Evolutionary conservation across 192 early-diverging fungal species (phyloP).

Genomic region (Backusella luteola): DNA sequence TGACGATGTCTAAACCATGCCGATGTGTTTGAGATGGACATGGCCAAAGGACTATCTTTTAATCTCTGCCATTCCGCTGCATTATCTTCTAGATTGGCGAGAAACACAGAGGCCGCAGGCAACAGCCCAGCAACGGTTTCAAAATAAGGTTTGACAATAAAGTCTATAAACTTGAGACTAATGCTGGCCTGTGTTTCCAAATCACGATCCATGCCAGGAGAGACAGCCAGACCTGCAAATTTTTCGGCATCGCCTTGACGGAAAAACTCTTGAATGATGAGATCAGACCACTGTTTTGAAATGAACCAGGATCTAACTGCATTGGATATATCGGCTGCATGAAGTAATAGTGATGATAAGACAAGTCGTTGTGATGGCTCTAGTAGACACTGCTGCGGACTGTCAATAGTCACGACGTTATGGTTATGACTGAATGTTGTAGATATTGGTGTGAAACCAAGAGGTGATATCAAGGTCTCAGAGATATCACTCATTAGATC

Average conservation of each 20-base stretch:
- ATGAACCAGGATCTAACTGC: slow-evolving; percentile 78
- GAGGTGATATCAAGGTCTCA: slow-evolving; percentile 50
- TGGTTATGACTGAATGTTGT: slow-evolving; percentile 12
- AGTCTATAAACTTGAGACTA: slow-evolving; percentile 77
- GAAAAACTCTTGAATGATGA: slow-evolving; percentile 86
- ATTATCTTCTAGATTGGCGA: slow-evolving; percentile 57
- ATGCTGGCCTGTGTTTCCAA: slow-evolving; percentile 70
- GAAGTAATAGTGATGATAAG: slow-evolving; percentile 67
- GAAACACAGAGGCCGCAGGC: slow-evolving; percentile 54
- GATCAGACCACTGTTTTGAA: slow-evolving; percentile 89
- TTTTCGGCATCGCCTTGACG: slow-evolving; percentile 87
- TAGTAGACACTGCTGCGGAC: background rate
- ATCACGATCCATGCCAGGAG: slow-evolving; percentile 87
- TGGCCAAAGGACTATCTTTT: slow-evolving; percentile 15
- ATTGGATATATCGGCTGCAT: slow-evolving; percentile 89
- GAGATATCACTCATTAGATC: slow-evolving; percentile 54
- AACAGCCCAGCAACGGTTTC: slow-evolving; percentile 72
- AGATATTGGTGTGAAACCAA: slow-evolving; percentile 25
- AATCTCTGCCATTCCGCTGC: slow-evolving; percentile 52
- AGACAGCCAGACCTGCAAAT: slow-evolving; percentile 64
- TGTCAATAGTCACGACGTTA: background rate
- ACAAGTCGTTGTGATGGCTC: slow-evolving; percentile 52
- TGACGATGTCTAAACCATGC: background rate
- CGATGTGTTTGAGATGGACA: background rate
- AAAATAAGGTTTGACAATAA: slow-evolving; percentile 85